Evolutionary conservation across 371 early-diverging fungal species (phyloP).

Genomic region (Cokeromyces recurvatus): DNA sequence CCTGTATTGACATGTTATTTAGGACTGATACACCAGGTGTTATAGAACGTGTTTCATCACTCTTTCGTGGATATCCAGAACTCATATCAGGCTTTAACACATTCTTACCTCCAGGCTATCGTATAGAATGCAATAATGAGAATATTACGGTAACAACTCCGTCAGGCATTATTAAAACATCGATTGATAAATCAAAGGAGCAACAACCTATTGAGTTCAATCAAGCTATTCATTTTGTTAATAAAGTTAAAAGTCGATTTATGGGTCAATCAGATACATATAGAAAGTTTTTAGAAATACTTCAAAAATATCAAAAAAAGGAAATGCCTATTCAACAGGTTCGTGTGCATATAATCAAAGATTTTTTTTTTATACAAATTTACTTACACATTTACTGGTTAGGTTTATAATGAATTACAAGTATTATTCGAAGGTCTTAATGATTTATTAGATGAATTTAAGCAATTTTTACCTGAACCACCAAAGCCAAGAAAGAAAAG

Average conservation of each 20-base stretch:
- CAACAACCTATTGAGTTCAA: constrained; percentile 81
- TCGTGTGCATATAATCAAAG: too few relatives aligned
- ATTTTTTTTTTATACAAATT: too few relatives aligned
- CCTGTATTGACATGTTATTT: too few relatives aligned
- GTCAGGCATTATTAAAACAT: constrained; percentile 64
- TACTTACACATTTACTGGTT: too few relatives aligned
- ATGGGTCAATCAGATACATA: constrained; percentile 78
- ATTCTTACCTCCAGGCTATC: constrained; percentile 96
- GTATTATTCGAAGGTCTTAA: constrained; percentile 75
- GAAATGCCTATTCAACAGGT: constrained; percentile 88
- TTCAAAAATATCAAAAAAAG: constrained; percentile 91
- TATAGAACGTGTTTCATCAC: constrained; percentile 91
- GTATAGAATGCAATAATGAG: constrained; percentile 83
- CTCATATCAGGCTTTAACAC: constrained; percentile 99
- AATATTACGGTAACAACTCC: constrained; percentile 90
- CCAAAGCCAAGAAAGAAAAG: constrained; percentile 15
- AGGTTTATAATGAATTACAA: constrained; percentile 74
- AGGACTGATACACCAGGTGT: constrained; percentile 98
- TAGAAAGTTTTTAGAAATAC: constrained; percentile 88
- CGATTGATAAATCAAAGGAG: constrained; percentile 9
- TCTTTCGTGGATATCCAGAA: constrained; percentile 91
- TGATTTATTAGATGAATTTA: constrained; percentile 92
- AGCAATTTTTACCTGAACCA: constrained; percentile 81
- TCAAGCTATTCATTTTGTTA: constrained; percentile 95
- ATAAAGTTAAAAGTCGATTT: constrained; percentile 95